Evolutionary conservation across 2,329 filamentous ascomycete genomes (phyloP), one percentile per base, ranked within the genome.

Genomic region (Colletotrichum aenigma): DNA sequence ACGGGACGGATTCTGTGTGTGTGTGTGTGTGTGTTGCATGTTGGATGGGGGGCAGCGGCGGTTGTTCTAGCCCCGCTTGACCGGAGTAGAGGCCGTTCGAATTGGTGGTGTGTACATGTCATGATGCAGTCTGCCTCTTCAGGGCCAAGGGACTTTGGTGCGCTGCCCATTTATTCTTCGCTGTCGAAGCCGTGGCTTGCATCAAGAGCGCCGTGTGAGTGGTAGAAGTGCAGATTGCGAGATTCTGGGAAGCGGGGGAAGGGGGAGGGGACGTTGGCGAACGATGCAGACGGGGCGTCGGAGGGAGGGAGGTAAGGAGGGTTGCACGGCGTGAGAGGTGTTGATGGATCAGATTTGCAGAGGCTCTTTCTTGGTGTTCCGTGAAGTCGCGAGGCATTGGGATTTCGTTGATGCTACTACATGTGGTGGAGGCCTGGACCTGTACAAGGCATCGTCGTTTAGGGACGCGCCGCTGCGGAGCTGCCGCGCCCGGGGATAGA

Each of bases 91-190:
- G 32, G 26, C 38, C 38, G 56, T 6, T 21, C 58, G 30, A 21
- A 48, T 68, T 64, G 72, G 64, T 56, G 67, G 67, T 64, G 67
- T 72, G 55, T 64, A 64, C 69, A 65, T 72, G 73, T 75, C 69
- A 72, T 75, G 61, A 38, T 68, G 73, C 56, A 64, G 69, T n/a
- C 56, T 21, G 43, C 43, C 43, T n/a, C 1, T 48, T 6, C 43
- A 13, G 43, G 43, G 56, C 55, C 24, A 61, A 12, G 32, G 30
- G 26, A 52, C 43, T 52, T 52, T 52, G 21, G 28, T 28, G 43
- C 24, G 18, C 24, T 16, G 28, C 32, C 30, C 32, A 6, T 12
- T 58, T 28, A 26, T 26, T 56, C 6, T 56, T 16, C 16, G 28
- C 28, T 16, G 28, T 16, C 58, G 62, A 66, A 28, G 43, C n/a